Base-by-base conservation (phyloP, 202 grass and related monocot species). In the Setaria italica region DNA sequence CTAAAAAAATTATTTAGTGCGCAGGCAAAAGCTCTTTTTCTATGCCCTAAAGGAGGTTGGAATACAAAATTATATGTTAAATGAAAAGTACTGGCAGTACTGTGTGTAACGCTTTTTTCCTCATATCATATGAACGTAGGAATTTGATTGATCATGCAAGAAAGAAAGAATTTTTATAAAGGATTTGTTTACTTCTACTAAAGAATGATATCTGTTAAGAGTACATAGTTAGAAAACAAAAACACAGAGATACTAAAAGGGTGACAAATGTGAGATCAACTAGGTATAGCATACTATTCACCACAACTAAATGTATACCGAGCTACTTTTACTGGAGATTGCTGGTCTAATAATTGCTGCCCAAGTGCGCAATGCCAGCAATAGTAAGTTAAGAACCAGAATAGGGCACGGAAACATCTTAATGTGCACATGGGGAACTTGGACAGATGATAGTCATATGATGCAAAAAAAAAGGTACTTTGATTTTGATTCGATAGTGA, bases 111-210 rank as follows among this genome's bases (percentile, higher is more conserved):
- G 4, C 39, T 9, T 77, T 53, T 62, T 55, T 37, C 25, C 30
- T 67, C 20, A 1, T 49, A 50, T 6, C 19, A 0, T 37, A 79
- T 56, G 35, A 72, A 84, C 35, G 47, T 17, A 80, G 5, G n/a
- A 71, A 59, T 71, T 59, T 20, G 45, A 63, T 17, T 60, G 4
- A 10, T 10, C 55, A 60, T 25, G 32, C 45, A 25, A 65, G 48
- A 75, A 11, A 30, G 55, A 75, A 11, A 30, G 55, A 79, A 73
- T 48, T 12, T 13, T 14, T 72, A 66, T 14, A 62, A 62, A 55
- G 42, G 3, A 71, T 34, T 79, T 74, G 41, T 62, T 74, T 69
- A 79, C 49, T 84, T 70, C 21, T 5, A 79, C 35, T 19, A 11
- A 87, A 34, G 13, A 7, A 47, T 11, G 16, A 57, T n/a, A 54